Conservation (phyloP, 208 protist species). For the Crithidia brevicula region DNA sequence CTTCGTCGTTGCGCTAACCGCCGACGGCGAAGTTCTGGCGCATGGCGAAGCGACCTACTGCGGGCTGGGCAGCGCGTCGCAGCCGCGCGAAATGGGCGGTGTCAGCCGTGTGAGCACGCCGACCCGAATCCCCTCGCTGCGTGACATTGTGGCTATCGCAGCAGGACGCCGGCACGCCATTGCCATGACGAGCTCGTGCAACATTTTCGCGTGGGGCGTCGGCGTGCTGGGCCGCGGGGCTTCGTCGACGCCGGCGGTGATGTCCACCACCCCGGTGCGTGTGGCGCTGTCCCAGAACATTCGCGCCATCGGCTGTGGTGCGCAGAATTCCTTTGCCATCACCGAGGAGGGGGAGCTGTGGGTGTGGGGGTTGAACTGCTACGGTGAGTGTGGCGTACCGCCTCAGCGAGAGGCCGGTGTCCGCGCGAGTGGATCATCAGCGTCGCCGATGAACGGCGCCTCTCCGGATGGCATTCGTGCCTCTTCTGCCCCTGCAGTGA, state of each 20-base stretch:
- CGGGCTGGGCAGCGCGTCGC: slow-evolving; percentile 31
- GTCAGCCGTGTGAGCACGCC: slow-evolving; percentile 18
- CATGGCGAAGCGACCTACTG: slow-evolving; percentile 71
- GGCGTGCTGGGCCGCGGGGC: slow-evolving; percentile 39
- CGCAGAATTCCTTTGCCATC: slow-evolving; percentile 71
- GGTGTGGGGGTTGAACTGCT: slow-evolving; percentile 74
- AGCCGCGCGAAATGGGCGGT: neutral
- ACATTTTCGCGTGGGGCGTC: slow-evolving; percentile 73
- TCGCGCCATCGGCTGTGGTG: slow-evolving; percentile 68
- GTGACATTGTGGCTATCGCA: slow-evolving; percentile 49
- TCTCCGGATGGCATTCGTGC: neutral
- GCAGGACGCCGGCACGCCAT: slow-evolving; percentile 71
- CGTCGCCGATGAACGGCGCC: neutral
- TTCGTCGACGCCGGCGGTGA: neutral
- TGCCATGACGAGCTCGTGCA: slow-evolving; percentile 51
- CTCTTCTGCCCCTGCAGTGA: neutral
- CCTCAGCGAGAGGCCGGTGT: slow-evolving; percentile 6
- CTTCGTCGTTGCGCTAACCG: slow-evolving; percentile 68
- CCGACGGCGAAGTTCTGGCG: slow-evolving; percentile 54
- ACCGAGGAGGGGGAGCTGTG: slow-evolving; percentile 63
- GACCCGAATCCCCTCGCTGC: slow-evolving; percentile 30
- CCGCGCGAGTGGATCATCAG: neutral
- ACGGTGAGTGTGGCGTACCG: slow-evolving; percentile 56
- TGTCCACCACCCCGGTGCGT: slow-evolving; percentile 36
- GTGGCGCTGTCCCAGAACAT: slow-evolving; percentile 56